phyloP scores from a whole-genome alignment of 345 rosid genomes.

The Linum trigynum region DNA sequence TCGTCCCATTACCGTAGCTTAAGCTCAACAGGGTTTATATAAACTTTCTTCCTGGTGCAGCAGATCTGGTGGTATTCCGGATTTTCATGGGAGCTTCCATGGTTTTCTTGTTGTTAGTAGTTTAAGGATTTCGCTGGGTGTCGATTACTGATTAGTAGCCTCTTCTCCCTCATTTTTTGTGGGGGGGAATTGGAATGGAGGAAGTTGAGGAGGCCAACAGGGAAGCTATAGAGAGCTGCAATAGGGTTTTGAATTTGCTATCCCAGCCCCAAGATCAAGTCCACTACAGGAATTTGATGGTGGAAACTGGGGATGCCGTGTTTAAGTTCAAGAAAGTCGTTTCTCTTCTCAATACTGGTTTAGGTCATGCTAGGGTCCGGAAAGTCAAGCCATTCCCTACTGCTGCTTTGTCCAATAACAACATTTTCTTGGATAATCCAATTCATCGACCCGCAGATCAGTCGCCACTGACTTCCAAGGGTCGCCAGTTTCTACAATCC shows the following conservation, averaged over 20 bases:
- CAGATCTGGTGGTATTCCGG: conserved; percentile 11
- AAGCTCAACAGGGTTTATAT: conserved; percentile 24
- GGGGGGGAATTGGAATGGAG: conserved; percentile 38
- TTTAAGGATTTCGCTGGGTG: conserved; percentile 13
- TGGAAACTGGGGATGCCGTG: conserved; percentile 79
- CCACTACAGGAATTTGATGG: conserved; percentile 44
- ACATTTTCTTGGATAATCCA: conserved; percentile 47
- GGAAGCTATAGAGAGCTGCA: conserved; percentile 79
- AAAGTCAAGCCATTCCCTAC: conserved; percentile 44
- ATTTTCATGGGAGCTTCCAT: conserved; percentile 12
- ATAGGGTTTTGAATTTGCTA: conserved; percentile 56
- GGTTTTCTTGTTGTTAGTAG: conserved; percentile 13
- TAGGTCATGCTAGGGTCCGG: conserved; percentile 95
- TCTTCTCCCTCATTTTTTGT: conserved; percentile 5
- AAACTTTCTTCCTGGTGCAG: conserved; percentile 4
- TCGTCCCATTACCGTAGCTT: conserved; percentile 3
- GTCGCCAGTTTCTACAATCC: conserved; percentile 34
- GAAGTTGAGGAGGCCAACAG: conserved; percentile 83
- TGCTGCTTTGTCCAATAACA: conserved; percentile 34
- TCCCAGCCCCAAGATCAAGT: conserved; percentile 53
- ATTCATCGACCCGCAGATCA: conserved; percentile 23
- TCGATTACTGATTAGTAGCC: conserved; percentile 19
- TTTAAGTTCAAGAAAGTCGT: conserved; percentile 74
- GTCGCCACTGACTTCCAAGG: conserved; percentile 21
- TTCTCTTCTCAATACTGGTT: conserved; percentile 55